Percentiles rank a stretch among this genome's conserved stretches.
Evolutionary conservation across 148 eudicot genomes (phyloP).

Genomic region (Silene uniflora): DNA sequence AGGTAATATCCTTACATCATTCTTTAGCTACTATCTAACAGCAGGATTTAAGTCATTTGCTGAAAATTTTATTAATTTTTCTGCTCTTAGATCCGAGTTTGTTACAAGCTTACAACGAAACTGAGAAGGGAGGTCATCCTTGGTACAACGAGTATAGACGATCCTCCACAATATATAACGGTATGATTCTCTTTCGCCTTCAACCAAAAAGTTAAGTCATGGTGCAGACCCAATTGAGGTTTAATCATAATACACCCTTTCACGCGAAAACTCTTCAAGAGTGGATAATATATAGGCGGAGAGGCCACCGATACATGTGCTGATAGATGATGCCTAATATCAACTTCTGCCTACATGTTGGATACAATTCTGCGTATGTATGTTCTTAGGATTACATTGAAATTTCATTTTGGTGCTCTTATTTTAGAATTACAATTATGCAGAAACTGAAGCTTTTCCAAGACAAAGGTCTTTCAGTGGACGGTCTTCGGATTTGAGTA

Average conservation of each 20-base stretch:
- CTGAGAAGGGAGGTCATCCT: slow-evolving; percentile 82
- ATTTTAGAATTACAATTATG: slow-evolving; percentile 7
- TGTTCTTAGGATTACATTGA: too few relatives aligned
- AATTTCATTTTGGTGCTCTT: neutral
- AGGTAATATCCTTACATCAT: slow-evolving; percentile 43
- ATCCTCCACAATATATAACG: slow-evolving; percentile 79
- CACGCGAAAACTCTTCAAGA: too few relatives aligned
- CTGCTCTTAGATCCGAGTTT: slow-evolving; percentile 68
- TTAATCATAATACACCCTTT: too few relatives aligned
- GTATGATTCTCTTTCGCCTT: slow-evolving; percentile 32
- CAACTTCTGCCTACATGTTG: neutral
- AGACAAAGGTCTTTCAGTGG: slow-evolving; percentile 38
- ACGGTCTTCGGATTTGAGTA: slow-evolving; percentile 36
- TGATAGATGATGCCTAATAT: too few relatives aligned
- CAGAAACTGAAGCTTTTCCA: slow-evolving; percentile 68
- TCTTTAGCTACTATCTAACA: neutral
- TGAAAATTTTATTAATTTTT: slow-evolving; percentile 16
- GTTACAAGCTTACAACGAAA: slow-evolving; percentile 91
- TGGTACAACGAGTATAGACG: slow-evolving; percentile 84
- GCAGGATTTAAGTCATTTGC: neutral
- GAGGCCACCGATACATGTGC: too few relatives aligned
- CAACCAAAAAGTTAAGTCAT: too few relatives aligned
- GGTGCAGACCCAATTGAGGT: too few relatives aligned
- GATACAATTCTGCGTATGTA: neutral
- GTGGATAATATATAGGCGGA: too few relatives aligned